phyloP scores from a whole-genome alignment of 805 yeast genomes.

The Starmerella riodocensis region DNA sequence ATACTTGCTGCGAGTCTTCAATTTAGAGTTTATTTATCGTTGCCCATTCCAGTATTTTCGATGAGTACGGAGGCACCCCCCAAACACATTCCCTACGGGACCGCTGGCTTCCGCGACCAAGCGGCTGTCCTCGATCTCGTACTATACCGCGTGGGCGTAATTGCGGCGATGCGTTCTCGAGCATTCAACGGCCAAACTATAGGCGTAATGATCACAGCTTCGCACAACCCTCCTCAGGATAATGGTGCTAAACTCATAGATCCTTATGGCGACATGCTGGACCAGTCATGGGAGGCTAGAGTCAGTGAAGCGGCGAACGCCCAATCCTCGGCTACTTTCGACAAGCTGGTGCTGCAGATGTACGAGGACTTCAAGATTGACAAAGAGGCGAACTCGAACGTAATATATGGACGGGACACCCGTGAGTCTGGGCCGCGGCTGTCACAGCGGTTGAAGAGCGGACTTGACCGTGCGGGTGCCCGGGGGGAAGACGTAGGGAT shows the following conservation, averaged over 20 bases:
- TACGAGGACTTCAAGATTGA: constrained; percentile 36
- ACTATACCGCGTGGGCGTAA: constrained; percentile 66
- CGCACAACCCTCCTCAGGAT: constrained; percentile 85
- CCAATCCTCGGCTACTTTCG: constrained; percentile 34
- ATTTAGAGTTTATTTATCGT: too few species aligned
- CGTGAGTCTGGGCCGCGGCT: constrained; percentile 70
- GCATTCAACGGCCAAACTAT: constrained; percentile 51
- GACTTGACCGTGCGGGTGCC: constrained; percentile 41
- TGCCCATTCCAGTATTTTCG: too few species aligned
- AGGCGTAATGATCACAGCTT: constrained; percentile 96
- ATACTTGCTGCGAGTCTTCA: too few species aligned
- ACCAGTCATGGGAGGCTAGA: constrained; percentile 64
- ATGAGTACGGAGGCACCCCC: constrained; percentile 17
- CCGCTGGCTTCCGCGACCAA: constrained; percentile 86
- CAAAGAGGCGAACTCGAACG: constrained; percentile 32
- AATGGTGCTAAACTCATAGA: constrained; percentile 91
- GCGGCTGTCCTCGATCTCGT: constrained; percentile 64
- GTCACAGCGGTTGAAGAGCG: constrained; percentile 44
- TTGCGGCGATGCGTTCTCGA: constrained; percentile 75
- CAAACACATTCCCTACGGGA: constrained; percentile 56
- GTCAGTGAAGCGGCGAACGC: constrained; percentile 77
- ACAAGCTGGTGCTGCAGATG: constrained; percentile 30
- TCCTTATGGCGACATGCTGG: constrained; percentile 84
- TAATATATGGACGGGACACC: constrained; percentile 75
- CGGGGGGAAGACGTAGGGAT: constrained; percentile 45